Percentiles rank a stretch among this genome's conserved stretches.
Evolutionary conservation across 2,329 filamentous ascomycete genomes (phyloP).

Genomic region (Byssoonygena ceratinophila): DNA sequence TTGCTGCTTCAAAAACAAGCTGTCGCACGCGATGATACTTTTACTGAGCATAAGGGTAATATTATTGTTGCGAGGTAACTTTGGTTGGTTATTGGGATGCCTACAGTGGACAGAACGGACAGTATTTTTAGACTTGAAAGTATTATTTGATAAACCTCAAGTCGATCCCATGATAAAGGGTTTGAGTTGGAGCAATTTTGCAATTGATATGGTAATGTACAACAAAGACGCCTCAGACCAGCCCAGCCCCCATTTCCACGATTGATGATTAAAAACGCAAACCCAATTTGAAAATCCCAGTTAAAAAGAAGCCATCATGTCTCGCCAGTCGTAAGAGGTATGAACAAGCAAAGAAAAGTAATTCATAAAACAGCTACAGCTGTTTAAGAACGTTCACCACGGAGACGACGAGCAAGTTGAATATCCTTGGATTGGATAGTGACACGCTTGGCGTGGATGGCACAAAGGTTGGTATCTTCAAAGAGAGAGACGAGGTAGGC

Average conservation of each 20-base stretch:
- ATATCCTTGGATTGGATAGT: constrained; percentile 94
- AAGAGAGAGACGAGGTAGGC: constrained; percentile 97
- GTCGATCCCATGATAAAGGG: background rate
- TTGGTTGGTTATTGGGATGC: too few relatives aligned
- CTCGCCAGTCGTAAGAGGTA: constrained; percentile 35
- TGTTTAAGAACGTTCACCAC: constrained; percentile 76
- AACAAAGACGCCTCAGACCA: constrained; percentile 17
- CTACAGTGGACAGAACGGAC: too few relatives aligned
- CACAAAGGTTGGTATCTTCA: constrained; percentile 96
- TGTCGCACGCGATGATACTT: background rate
- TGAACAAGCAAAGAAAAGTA: constrained; percentile 25
- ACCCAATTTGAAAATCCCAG: constrained; percentile 32
- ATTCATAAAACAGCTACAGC: constrained; percentile 15
- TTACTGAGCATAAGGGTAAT: background rate
- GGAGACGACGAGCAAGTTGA: constrained; percentile 87
- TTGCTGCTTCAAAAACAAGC: too few relatives aligned
- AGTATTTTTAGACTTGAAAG: constrained; percentile 5
- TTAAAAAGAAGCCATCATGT: constrained; percentile 36
- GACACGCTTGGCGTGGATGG: constrained; percentile 98
- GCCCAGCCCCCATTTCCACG: constrained; percentile 14
- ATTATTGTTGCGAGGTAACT: too few relatives aligned
- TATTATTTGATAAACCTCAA: constrained; percentile 6
- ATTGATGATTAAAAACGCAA: constrained; percentile 21
- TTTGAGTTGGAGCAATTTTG: constrained; percentile 8
- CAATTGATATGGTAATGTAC: constrained; percentile 15